phyloP scores from a whole-genome alignment of 2,329 filamentous ascomycete species.

The Juglanconis oblonga region DNA sequence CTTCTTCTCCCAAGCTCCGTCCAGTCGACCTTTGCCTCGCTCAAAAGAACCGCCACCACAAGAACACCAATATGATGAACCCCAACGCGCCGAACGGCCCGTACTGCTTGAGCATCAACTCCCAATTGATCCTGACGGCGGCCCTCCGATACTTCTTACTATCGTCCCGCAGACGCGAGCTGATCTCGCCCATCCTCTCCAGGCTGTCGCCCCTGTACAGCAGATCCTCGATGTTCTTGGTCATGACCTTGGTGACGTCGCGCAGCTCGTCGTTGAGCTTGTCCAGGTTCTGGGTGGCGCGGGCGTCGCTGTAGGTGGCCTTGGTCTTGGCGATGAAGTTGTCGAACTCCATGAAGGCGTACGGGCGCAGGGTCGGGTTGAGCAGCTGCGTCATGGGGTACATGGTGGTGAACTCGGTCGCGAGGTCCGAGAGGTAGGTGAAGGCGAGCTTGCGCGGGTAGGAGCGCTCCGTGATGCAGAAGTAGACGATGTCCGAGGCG shows the following conservation, averaged over 20 bases:
- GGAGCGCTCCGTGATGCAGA: slow-evolving; percentile 87
- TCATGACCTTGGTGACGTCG: slow-evolving; percentile 99
- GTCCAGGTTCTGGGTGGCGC: slow-evolving; percentile 88
- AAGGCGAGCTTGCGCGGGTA: slow-evolving; percentile 98
- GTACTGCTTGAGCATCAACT: slow-evolving; percentile 93
- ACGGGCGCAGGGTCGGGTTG: slow-evolving; percentile 74
- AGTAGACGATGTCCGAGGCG: slow-evolving; percentile 77
- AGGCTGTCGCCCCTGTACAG: slow-evolving; percentile 91
- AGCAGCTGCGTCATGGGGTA: slow-evolving; percentile 75
- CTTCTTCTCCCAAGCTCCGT: background rate
- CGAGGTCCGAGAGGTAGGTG: slow-evolving; percentile 92
- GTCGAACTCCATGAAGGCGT: slow-evolving; percentile 97
- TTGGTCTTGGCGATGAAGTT: slow-evolving; percentile 92
- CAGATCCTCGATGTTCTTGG: slow-evolving; percentile 98
- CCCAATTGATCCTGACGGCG: slow-evolving; percentile 96
- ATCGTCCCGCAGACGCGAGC: slow-evolving; percentile 81
- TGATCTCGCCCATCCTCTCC: slow-evolving; percentile 96
- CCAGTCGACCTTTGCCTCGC: background rate
- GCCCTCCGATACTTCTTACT: slow-evolving; percentile 91
- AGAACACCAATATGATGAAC: slow-evolving; percentile 78
- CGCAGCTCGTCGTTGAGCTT: slow-evolving; percentile 95
- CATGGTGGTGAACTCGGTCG: slow-evolving; percentile 83
- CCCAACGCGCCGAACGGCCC: slow-evolving; percentile 82
- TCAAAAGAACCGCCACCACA: slow-evolving; percentile 93
- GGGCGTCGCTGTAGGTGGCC: slow-evolving; percentile 88